phyloP scores from a whole-genome alignment of 768 basidiomycete genomes.

The Boletus pseudopeckii region DNA sequence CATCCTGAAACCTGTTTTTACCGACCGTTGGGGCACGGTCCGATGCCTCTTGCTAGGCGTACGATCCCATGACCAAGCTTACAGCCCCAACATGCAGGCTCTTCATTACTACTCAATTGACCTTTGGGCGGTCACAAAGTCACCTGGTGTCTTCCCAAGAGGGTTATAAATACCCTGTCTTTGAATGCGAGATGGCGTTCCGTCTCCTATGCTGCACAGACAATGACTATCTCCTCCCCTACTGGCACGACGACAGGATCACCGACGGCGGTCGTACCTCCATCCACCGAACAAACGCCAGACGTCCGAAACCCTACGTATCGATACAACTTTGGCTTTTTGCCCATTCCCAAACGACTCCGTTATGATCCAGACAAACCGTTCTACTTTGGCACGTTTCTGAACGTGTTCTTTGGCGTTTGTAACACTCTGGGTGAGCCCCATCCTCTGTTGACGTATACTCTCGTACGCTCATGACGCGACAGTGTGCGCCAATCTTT shows the following conservation, averaged over 20 bases:
- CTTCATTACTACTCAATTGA: background rate
- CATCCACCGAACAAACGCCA: background rate
- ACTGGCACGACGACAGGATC: background rate
- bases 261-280: background rate
- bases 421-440: conserved; percentile 44
- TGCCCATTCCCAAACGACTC: conserved; percentile 56
- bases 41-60: background rate
- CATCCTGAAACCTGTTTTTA: background rate
- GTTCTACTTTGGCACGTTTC: conserved; percentile 44
- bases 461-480: background rate
- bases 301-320: background rate
- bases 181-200: background rate
- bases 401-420: conserved; percentile 61
- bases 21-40: background rate
- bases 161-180: conserved; percentile 1
- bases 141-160: background rate
- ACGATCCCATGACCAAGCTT: conserved; percentile 2
- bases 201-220: conserved; percentile 1
- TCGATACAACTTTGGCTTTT: conserved; percentile 48
- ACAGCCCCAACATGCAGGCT: background rate
- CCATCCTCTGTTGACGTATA: background rate
- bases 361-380: conserved; percentile 49
- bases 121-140: background rate
- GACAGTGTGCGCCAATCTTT: conserved; percentile 58
- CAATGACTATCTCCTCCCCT: background rate